A percentile compares a stretch with the other conserved stretches of the same genome.
These are phyloP conservation scores for Syzygium malaccense DNA, from an alignment of 441 rosid genomes.

Conservation along the genomic window DNA sequence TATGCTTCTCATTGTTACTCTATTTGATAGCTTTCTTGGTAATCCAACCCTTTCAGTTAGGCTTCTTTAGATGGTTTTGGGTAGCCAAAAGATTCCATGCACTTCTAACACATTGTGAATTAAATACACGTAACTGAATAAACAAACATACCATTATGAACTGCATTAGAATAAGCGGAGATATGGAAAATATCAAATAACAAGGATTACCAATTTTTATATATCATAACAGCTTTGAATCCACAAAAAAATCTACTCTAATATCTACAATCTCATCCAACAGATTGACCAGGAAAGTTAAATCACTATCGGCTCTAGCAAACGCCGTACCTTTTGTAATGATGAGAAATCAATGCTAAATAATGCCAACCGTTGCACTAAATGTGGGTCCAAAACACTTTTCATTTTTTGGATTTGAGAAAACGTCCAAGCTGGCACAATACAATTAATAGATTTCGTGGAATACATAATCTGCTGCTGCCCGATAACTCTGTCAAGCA, in stretches of 20 bases:
- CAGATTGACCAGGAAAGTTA: background rate
- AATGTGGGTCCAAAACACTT: conserved; percentile 75
- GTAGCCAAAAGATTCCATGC: no score
- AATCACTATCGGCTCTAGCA: background rate
- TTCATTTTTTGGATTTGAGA: conserved; percentile 86
- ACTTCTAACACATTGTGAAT: no score
- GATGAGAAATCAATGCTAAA: conserved; percentile 94
- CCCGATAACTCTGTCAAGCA: no score
- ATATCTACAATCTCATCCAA: background rate
- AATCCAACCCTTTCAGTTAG: no score
- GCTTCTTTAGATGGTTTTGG: no score
- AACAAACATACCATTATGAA: no score
- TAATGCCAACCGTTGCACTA: conserved; percentile 84
- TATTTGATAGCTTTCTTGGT: no score
- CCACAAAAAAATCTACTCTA: background rate
- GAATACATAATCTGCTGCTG: background rate
- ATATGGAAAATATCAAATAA: no score
- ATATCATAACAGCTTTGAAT: background rate
- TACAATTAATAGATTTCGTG: background rate
- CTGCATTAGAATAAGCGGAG: no score
- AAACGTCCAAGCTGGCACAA: conserved; percentile 94
- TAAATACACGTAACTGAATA: no score
- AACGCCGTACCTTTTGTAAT: conserved; percentile 65
- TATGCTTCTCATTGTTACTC: no score
- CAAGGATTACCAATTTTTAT: no score